These are phyloP conservation scores for Xanthoconium separans DNA, from an alignment of 1,284 basidiomycete species.

Conservation along the genomic window DNA sequence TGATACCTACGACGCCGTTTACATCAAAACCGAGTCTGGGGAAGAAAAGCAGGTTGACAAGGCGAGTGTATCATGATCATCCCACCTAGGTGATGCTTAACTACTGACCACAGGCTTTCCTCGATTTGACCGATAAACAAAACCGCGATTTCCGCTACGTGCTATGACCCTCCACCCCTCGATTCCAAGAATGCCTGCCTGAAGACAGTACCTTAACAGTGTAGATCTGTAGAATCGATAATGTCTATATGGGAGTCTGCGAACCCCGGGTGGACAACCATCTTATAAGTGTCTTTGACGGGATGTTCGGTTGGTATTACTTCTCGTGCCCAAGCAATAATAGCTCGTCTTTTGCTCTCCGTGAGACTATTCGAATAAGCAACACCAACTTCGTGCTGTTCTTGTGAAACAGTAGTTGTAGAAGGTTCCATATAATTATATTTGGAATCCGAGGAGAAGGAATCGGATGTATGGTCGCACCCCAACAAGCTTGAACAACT, in stretches of 20 bases:
- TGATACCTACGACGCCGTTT: constrained; percentile 63
- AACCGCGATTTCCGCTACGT: constrained; percentile 62
- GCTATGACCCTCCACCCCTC: constrained; percentile 29
- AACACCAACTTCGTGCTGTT: neutral
- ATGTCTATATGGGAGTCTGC: constrained; percentile 5
- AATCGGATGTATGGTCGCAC: constrained; percentile 7
- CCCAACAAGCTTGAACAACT: constrained; percentile 19
- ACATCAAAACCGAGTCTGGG: constrained; percentile 50
- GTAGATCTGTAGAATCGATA: constrained; percentile 19
- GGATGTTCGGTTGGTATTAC: constrained; percentile 22
- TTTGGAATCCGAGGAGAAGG: constrained; percentile 3
- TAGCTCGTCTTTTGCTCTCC: constrained; percentile 15
- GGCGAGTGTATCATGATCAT: constrained; percentile 37
- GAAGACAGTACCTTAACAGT: constrained; percentile 4
- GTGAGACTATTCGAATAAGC: neutral
- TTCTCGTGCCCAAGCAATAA: constrained; percentile 20
- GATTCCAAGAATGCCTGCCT: neutral
- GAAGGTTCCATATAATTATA: constrained; percentile 9
- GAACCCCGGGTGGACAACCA: constrained; percentile 9
- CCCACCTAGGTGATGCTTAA: constrained; percentile 5
- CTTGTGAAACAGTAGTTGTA: constrained; percentile 1
- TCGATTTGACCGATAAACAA: constrained; percentile 66
- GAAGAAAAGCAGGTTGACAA: constrained; percentile 60
- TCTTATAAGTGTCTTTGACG: constrained; percentile 26
- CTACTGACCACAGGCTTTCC: constrained; percentile 46